Evolutionary conservation across 78 protist species (phyloP).

Genomic region (Planoprotostelium fungivorum): DNA sequence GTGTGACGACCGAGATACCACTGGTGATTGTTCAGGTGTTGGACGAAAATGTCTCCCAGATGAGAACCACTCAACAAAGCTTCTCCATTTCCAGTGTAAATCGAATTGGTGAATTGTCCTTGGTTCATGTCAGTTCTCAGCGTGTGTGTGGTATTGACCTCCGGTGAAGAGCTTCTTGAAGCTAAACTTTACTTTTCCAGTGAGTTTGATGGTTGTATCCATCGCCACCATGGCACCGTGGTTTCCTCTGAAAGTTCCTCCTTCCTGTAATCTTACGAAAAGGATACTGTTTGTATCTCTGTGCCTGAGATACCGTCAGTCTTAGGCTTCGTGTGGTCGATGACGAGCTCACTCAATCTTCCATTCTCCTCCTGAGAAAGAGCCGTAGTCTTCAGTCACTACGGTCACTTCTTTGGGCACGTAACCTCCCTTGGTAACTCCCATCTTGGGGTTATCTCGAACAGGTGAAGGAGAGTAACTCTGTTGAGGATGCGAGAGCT

Average conservation of each 20-base stretch:
- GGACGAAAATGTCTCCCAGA: not conserved
- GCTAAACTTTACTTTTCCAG: not conserved
- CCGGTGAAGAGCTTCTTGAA: not conserved
- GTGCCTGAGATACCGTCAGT: no score
- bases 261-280: not conserved
- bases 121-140: not conserved
- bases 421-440: no score
- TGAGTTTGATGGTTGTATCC: not conserved
- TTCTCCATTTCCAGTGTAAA: not conserved
- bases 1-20: not conserved
- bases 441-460: no score
- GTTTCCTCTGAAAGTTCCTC: not conserved
- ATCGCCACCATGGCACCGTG: not conserved
- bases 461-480: no score
- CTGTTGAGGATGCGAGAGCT: no score
- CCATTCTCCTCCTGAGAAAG: no score
- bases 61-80: not conserved
- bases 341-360: no score
- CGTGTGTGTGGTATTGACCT: not conserved
- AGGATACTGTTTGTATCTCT: not conserved
- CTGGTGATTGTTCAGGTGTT: not conserved
- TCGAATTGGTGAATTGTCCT: not conserved
- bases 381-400: no score
- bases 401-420: no score
- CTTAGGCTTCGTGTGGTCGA: no score